Conservation (phyloP, 352 stramenopile genomes). For the Aphanomyces stellatus region DNA sequence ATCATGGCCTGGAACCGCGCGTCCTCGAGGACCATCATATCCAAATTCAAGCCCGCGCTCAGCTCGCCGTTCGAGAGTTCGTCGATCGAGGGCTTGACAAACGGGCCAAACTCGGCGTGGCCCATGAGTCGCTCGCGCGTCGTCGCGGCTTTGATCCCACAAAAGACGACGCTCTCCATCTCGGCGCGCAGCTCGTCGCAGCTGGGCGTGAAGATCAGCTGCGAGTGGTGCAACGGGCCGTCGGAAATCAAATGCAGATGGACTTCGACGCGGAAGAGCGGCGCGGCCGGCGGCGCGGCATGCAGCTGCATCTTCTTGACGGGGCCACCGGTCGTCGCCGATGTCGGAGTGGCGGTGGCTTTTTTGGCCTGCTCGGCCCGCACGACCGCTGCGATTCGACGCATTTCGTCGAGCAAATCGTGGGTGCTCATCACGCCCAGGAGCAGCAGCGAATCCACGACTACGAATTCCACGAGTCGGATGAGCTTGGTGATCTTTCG, state of each 20-base stretch:
- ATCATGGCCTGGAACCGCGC: constrained; percentile 44
- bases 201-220: constrained; percentile 43
- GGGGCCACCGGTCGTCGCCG: background rate
- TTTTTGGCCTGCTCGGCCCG: background rate
- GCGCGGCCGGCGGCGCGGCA: constrained; percentile 9
- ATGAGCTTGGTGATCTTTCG: constrained; percentile 88
- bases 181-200: constrained; percentile 50
- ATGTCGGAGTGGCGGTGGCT: background rate
- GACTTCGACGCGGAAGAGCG: constrained; percentile 76
- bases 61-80: constrained; percentile 28
- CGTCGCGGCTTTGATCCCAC: constrained; percentile 53
- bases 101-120: constrained; percentile 56
- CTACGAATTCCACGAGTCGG: constrained; percentile 85
- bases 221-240: background rate
- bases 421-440: constrained; percentile 58
- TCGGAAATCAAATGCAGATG: background rate
- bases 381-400: constrained; percentile 22
- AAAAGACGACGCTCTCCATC: constrained; percentile 59
- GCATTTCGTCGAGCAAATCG: constrained; percentile 34
- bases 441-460: constrained; percentile 65
- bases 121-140: constrained; percentile 50
- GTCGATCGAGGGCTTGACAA: constrained; percentile 48
- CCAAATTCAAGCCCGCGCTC: constrained; percentile 49
- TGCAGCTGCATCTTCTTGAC: background rate
- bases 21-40: constrained; percentile 78